Percentiles rank a stretch among this genome's conserved stretches.
These are phyloP conservation scores for Arthonia radiata DNA, from an alignment of 495 filamentous ascomycete genomes.

Conservation along the genomic window DNA sequence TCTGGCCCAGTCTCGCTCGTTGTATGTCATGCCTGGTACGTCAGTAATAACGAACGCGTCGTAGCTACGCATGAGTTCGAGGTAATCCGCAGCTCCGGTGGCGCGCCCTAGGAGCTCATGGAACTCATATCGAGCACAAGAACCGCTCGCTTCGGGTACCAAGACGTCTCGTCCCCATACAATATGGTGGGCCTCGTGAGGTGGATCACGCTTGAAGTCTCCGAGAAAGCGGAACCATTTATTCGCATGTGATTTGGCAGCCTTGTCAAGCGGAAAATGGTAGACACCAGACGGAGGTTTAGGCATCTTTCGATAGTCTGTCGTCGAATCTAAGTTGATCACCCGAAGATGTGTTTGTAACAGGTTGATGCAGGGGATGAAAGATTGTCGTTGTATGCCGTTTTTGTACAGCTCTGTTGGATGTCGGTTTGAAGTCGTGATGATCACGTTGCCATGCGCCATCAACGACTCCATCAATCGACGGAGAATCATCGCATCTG, in stretches of 20 bases:
- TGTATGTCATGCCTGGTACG: constrained; percentile 73
- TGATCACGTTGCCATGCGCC: constrained; percentile 85
- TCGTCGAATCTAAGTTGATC: constrained; percentile 82
- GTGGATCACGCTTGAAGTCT: constrained; percentile 51
- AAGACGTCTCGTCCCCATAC: constrained; percentile 85
- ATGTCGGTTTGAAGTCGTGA: constrained; percentile 93
- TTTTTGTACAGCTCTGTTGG: constrained; percentile 94
- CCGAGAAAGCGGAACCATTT: constrained; percentile 91
- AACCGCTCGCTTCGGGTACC: constrained; percentile 70
- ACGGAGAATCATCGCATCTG: constrained; percentile 92
- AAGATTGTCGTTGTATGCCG: constrained; percentile 84
- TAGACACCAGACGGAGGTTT: constrained; percentile 86
- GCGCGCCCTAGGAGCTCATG: constrained; percentile 69
- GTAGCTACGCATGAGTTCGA: constrained; percentile 78
- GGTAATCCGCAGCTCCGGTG: constrained; percentile 78
- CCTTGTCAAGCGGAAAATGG: constrained; percentile 55
- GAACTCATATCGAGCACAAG: constrained; percentile 73
- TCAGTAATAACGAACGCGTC: constrained; percentile 78
- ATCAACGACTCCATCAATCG: constrained; percentile 69
- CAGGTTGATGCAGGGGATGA: constrained; percentile 85
- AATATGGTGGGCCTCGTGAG: constrained; percentile 48
- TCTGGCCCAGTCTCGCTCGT: constrained; percentile 66
- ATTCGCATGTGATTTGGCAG: constrained; percentile 56
- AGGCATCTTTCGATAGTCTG: constrained; percentile 92
- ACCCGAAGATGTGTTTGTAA: constrained; percentile 61